A percentile compares a stretch with the other conserved stretches of the same genome.
These are phyloP conservation scores for Medicago truncatula DNA, from an alignment of 306 rosid species.

Conservation along the genomic window DNA sequence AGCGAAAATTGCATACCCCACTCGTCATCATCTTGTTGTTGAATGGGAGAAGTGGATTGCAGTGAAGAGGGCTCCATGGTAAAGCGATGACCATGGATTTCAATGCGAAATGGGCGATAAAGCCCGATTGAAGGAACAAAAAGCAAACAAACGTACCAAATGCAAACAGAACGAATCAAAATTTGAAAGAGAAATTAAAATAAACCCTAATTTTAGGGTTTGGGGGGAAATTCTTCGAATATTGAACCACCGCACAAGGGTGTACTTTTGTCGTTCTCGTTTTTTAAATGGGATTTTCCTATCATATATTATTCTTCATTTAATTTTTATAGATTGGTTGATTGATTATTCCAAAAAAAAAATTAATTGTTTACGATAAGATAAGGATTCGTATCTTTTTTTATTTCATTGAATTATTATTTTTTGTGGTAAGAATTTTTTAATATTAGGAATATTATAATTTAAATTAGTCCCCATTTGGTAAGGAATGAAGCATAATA, in stretches of 20 bases:
- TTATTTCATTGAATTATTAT: background rate
- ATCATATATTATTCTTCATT: background rate
- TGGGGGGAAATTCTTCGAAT: constrained; percentile 10
- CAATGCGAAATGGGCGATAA: constrained; percentile 63
- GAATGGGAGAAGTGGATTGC: constrained; percentile 56
- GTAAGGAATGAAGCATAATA: no score
- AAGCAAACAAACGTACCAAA: background rate
- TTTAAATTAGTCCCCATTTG: no score
- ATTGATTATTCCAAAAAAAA: background rate
- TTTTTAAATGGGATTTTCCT: background rate
- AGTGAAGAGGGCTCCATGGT: constrained; percentile 63
- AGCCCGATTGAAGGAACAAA: constrained; percentile 61
- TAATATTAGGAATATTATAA: no score
- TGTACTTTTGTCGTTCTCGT: constrained; percentile 37
- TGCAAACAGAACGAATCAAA: background rate
- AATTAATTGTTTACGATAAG: background rate
- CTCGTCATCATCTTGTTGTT: constrained; percentile 67
- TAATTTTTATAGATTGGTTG: background rate
- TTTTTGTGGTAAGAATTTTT: no score
- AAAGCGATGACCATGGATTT: constrained; percentile 54
- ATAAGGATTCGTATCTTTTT: background rate
- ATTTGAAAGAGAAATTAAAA: constrained; percentile 26
- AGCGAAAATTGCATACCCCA: constrained; percentile 68
- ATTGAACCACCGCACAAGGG: constrained; percentile 7
- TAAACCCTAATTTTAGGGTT: constrained; percentile 60